Evolutionary conservation across 1,284 basidiomycete genomes (phyloP), one percentile per base, ranked within the genome.

Genomic region (Agroathelia rolfsii): DNA sequence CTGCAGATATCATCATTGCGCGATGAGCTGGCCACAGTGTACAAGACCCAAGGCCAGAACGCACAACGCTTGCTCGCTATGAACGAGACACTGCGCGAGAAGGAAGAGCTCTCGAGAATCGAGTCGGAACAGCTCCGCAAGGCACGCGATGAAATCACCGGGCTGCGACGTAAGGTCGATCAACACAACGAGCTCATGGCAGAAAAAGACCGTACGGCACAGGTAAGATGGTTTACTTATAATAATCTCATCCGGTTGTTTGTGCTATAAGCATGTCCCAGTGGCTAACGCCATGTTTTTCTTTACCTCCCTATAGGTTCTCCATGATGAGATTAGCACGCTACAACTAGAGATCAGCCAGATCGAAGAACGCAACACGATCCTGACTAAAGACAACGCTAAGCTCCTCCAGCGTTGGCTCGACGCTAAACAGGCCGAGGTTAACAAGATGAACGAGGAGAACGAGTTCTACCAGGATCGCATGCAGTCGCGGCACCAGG

Each of bases 31-130:
- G 84, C 90, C 3, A 84, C 81, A 5, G 77, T 95, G 2, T 98
- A 98, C 69, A 94, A 95, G 56, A 88, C 89, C 0, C 93, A 97
- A 51, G 86, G 87, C 1, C 89, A 94, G 58, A 95, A 95, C 54
- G 88, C 92, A 1, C 93, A 96, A 53, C 72, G 88, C 24, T 67
- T 94, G 9, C 68, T 98, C 10, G 72, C 84, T 5, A 87, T 97
- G 79, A 94, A 88, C 41, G 94, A 98, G 55, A 85, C 86, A 0
- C 64, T 97, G 6, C 76, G 92, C 28, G 90, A 94, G 55, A 82
- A 89, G 53, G 93, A 97, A 52, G 85, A 92, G 41, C 49, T 78
- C 17, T 72, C 77, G 4, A 69, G 86, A 35, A 63, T 78, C 29
- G 83, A 87, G 41, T 65, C 79, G 2, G 90, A 95, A 50, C 76